A percentile compares a stretch with the other conserved stretches of the same genome.
Conservation (phyloP, 2,329 filamentous ascomycete species). For the Sarocladiaceae sp. region DNA sequence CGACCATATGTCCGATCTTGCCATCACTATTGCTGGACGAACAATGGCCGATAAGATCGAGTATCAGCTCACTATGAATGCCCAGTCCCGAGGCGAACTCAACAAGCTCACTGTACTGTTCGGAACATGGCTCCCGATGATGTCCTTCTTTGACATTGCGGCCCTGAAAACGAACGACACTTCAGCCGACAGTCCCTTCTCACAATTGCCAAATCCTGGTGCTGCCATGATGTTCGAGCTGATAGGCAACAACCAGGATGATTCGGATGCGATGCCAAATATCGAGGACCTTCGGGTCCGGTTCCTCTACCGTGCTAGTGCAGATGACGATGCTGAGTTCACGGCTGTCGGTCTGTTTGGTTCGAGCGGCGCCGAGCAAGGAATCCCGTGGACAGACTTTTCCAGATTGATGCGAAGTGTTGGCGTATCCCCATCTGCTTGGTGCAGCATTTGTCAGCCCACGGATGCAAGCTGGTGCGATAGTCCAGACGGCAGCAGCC, state of each 20-base stretch:
- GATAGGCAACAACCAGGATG: constrained; percentile 22
- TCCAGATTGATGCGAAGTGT: constrained; percentile 29
- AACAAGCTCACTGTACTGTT: constrained; percentile 51
- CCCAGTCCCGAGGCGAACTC: constrained; percentile 30
- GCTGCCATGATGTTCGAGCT: constrained; percentile 73
- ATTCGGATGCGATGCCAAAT: constrained; percentile 20
- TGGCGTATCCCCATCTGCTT: constrained; percentile 28
- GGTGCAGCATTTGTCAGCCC: constrained; percentile 40
- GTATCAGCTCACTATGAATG: constrained; percentile 36
- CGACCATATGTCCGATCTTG: constrained; percentile 26
- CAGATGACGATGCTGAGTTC: constrained; percentile 30
- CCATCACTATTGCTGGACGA: constrained; percentile 49
- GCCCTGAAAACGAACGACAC: constrained; percentile 46
- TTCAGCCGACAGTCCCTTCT: constrained; percentile 30
- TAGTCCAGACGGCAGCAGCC: constrained; percentile 7
- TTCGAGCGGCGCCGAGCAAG: constrained; percentile 21
- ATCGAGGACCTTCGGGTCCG: constrained; percentile 43
- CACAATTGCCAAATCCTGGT: constrained; percentile 59
- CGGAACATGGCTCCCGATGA: constrained; percentile 49
- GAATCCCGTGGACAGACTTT: constrained; percentile 37
- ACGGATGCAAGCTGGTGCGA: constrained; percentile 33
- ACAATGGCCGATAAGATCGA: constrained; percentile 45
- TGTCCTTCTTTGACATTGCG: constrained; percentile 50
- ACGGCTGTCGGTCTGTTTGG: constrained; percentile 36
- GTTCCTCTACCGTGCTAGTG: constrained; percentile 52